phyloP scores from a whole-genome alignment of 805 yeast species.

The Saccharomycopsis sp. region DNA sequence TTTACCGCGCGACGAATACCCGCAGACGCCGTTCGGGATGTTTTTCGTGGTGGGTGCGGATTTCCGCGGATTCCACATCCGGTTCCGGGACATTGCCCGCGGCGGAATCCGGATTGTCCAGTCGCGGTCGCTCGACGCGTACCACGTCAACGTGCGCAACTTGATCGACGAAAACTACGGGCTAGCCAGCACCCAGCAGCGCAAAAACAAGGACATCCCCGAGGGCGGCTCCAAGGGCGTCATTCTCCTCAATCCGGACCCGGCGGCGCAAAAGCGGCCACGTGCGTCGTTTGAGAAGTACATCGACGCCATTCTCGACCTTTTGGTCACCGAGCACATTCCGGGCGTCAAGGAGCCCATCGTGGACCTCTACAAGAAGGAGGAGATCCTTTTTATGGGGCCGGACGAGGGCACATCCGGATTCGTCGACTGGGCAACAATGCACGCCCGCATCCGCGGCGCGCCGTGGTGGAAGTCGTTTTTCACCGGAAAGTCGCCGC shows the following conservation, averaged over 20 bases:
- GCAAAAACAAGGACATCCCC: constrained; percentile 96
- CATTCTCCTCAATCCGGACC: constrained; percentile 70
- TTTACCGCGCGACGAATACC: constrained; percentile 80
- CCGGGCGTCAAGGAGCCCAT: constrained; percentile 78
- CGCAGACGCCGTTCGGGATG: constrained; percentile 90
- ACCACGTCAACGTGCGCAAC: constrained; percentile 75
- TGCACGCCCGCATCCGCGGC: constrained; percentile 85
- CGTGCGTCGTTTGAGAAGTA: constrained; percentile 86
- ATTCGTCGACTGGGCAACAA: constrained; percentile 94
- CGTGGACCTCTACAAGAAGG: constrained; percentile 75
- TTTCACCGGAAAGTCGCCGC: constrained; percentile 91
- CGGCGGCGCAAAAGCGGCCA: constrained; percentile 66
- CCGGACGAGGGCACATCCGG: constrained; percentile 99
- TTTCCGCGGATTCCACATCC: constrained; percentile 93
- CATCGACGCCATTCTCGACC: constrained; percentile 83
- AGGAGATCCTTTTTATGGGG: constrained; percentile 92
- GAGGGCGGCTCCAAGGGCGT: constrained; percentile 99
- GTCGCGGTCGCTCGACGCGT: constrained; percentile 79
- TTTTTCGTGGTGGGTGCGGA: constrained; percentile 94
- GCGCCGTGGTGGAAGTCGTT: constrained; percentile 99
- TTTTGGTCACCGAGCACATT: constrained; percentile 60
- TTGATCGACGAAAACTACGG: constrained; percentile 95
- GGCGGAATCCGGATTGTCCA: constrained; percentile 97
- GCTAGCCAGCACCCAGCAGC: constrained; percentile 91
- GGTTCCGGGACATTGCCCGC: constrained; percentile 95